These are phyloP conservation scores for Botrytis byssoidea DNA, from an alignment of 2,329 filamentous ascomycete genomes.

Conservation along the genomic window DNA sequence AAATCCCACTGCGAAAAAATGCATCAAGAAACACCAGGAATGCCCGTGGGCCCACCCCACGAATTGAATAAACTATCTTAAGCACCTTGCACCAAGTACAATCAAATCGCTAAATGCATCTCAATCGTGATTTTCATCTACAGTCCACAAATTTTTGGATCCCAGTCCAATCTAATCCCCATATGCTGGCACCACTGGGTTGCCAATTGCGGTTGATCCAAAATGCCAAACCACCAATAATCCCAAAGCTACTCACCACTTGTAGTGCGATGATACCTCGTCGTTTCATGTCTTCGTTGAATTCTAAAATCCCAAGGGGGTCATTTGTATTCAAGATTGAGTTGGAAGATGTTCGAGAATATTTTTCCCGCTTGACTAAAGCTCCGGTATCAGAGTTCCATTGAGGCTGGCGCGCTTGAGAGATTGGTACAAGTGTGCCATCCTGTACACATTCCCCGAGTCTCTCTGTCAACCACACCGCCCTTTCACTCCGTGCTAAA, in stretches of 20 bases:
- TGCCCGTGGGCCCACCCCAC: slow-evolving; percentile 1
- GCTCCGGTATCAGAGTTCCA: slow-evolving; percentile 24
- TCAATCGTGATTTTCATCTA: slow-evolving; percentile 14
- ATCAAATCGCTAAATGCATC: slow-evolving; percentile 11
- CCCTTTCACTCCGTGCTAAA: slow-evolving; percentile 60
- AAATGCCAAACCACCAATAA: slow-evolving; percentile 69
- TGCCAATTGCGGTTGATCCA: slow-evolving; percentile 47
- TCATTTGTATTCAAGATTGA: slow-evolving; percentile 52
- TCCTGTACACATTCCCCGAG: slow-evolving; percentile 67
- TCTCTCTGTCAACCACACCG: slow-evolving; percentile 66
- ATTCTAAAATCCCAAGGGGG: slow-evolving; percentile 73
- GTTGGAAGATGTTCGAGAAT: slow-evolving; percentile 23
- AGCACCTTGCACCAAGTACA: not conserved
- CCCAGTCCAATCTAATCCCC: slow-evolving; percentile 32
- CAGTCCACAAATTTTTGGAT: slow-evolving; percentile 26
- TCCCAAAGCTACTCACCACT: slow-evolving; percentile 69
- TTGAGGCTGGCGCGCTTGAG: slow-evolving; percentile 33
- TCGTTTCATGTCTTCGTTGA: slow-evolving; percentile 63
- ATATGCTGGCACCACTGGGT: slow-evolving; percentile 11
- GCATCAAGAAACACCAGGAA: slow-evolving; percentile 12
- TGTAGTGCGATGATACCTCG: slow-evolving; percentile 69
- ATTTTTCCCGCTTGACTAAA: slow-evolving; percentile 30
- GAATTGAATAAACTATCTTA: not conserved
- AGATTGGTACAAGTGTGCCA: slow-evolving; percentile 57
- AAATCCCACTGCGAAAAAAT: slow-evolving; percentile 6